A percentile compares a stretch with the other conserved stretches of the same genome.
Evolutionary conservation across 768 basidiomycete genomes (phyloP).

Genomic region (Rhizopogon vinicolor): DNA sequence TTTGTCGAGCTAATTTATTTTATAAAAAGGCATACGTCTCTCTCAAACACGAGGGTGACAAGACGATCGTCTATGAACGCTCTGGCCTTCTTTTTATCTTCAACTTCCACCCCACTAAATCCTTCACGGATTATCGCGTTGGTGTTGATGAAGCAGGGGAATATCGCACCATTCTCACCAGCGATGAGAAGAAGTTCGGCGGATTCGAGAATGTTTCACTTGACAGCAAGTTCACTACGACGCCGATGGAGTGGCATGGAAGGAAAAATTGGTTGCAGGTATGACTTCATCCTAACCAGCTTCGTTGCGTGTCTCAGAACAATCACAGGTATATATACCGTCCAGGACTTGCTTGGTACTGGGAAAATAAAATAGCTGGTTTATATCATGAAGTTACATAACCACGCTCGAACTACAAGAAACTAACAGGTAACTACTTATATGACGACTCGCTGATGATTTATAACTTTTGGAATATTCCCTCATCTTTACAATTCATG

Average conservation of each 20-base stretch:
- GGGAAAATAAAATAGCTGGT: conserved; percentile 9
- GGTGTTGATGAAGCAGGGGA: conserved; percentile 84
- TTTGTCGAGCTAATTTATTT: conserved; percentile 4
- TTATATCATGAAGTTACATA: background rate
- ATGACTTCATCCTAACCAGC: conserved; percentile 13
- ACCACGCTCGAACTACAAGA: background rate
- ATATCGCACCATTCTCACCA: conserved; percentile 76
- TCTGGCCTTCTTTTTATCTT: conserved; percentile 93
- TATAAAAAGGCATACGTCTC: conserved; percentile 76
- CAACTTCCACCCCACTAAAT: conserved; percentile 92
- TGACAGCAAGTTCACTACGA: conserved; percentile 69
- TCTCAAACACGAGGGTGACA: conserved; percentile 90
- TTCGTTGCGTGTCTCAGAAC: background rate
- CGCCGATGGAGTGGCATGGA: conserved; percentile 87
- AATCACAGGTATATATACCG: conserved; percentile 24
- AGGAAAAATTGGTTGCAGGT: conserved; percentile 90
- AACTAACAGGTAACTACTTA: too few relatives aligned
- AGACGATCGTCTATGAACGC: conserved; percentile 91
- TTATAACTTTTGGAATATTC: background rate
- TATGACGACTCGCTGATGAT: background rate
- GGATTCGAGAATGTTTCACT: conserved; percentile 80
- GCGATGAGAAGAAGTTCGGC: conserved; percentile 85
- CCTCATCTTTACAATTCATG: background rate
- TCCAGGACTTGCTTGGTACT: conserved; percentile 28
- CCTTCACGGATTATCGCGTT: conserved; percentile 91